Evolutionary conservation across 768 basidiomycete species (phyloP).

Genomic region (Sporobolomyces phaffii): DNA sequence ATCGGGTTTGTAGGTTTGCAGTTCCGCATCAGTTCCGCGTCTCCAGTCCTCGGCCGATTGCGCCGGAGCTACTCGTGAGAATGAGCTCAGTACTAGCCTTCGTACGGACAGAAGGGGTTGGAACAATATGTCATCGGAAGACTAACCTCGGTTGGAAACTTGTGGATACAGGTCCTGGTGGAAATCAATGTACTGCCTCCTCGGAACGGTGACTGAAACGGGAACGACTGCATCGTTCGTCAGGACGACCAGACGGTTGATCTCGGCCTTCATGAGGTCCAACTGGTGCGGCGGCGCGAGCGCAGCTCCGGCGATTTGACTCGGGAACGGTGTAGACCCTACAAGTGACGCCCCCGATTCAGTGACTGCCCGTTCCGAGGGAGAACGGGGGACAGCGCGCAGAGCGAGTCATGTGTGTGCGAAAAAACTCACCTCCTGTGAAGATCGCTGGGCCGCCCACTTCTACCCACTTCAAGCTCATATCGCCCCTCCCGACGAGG

Average conservation of each 20-base stretch:
- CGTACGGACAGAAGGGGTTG: no score
- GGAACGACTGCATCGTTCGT: constrained; percentile 46
- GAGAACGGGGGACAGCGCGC: no score
- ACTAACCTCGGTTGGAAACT: constrained; percentile 15
- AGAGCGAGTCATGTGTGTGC: no score
- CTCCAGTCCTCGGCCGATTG: constrained; percentile 35
- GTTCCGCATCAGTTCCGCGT: constrained; percentile 12
- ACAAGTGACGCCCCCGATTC: not conserved
- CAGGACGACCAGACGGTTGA: constrained; percentile 44
- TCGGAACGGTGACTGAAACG: constrained; percentile 44
- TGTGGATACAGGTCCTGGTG: constrained; percentile 47
- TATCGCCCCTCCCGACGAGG: constrained; percentile 46
- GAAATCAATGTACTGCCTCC: constrained; percentile 47
- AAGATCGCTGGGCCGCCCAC: constrained; percentile 41
- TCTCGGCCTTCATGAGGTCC: constrained; percentile 48
- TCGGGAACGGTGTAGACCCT: constrained; percentile 38
- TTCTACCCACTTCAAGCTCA: constrained; percentile 46
- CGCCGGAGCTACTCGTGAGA: constrained; percentile 10
- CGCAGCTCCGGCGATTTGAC: constrained; percentile 40
- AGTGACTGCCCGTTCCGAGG: no score
- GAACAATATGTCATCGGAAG: no score
- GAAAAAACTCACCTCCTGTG: constrained; percentile 40
- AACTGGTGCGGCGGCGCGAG: constrained; percentile 41
- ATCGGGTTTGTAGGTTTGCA: constrained; percentile 9
- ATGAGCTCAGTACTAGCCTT: no score